These are phyloP conservation scores for Cicer bijugum DNA, from an alignment of 306 rosid genomes.

Conservation along the genomic window DNA sequence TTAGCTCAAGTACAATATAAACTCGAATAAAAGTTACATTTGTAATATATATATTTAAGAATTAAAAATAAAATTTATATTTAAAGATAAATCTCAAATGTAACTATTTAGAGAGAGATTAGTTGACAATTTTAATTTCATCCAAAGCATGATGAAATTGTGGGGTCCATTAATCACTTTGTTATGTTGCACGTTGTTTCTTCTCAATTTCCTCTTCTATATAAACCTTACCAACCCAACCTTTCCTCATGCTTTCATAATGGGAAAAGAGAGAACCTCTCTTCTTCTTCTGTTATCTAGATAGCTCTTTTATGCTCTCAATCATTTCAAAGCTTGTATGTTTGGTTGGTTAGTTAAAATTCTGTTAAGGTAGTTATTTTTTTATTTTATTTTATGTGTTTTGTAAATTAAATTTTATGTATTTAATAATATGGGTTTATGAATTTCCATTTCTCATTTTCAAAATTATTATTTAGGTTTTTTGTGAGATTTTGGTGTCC, in stretches of 20 bases:
- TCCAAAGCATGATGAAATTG: not conserved
- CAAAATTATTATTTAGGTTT: no score
- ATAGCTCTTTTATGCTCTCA: slow-evolving; percentile 18
- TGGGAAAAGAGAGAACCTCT: no score
- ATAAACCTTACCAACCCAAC: not conserved
- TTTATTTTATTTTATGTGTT: not conserved
- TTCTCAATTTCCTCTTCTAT: slow-evolving; percentile 1
- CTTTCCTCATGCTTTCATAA: not conserved
- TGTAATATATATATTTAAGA: no score
- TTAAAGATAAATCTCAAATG: no score
- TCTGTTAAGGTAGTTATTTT: not conserved
- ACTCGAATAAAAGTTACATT: no score
- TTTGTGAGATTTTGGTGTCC: no score
- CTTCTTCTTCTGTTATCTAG: not conserved
- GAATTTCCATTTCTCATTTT: slow-evolving; percentile 3
- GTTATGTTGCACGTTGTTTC: slow-evolving; percentile 18
- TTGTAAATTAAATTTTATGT: not conserved
- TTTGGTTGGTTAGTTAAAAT: slow-evolving; percentile 33
- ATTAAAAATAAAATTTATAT: no score
- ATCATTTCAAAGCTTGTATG: slow-evolving; percentile 31
- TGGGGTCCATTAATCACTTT: slow-evolving; percentile 25
- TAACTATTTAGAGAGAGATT: no score
- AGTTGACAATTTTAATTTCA: not conserved
- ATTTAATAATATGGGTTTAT: slow-evolving; percentile 8
- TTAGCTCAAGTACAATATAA: no score